These are phyloP conservation scores for Peronosclerospora sorghi DNA, from an alignment of 352 stramenopile species.

Conservation along the genomic window DNA sequence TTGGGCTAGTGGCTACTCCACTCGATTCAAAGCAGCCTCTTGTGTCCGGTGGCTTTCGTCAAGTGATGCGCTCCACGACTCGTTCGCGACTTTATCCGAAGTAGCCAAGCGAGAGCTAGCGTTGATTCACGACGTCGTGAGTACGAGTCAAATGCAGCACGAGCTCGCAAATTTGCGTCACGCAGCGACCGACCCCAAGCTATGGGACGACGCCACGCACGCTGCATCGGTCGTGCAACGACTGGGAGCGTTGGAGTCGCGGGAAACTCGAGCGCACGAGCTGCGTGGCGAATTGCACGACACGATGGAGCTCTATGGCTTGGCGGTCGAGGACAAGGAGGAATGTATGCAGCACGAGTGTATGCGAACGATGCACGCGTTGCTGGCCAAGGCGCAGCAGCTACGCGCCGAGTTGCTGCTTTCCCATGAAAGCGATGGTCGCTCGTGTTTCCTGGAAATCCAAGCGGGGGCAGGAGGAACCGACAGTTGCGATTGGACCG, in stretches of 20 bases:
- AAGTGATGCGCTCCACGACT: conserved; percentile 19
- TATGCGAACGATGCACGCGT: conserved; percentile 23
- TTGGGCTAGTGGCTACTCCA: too few species aligned
- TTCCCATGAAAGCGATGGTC: conserved; percentile 36
- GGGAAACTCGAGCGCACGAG: conserved; percentile 24
- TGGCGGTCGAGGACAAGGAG: conserved; percentile 57
- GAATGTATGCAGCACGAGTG: conserved; percentile 40
- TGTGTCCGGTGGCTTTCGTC: conserved; percentile 12
- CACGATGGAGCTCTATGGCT: conserved; percentile 42
- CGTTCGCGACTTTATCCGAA: conserved; percentile 27
- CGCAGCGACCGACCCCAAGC: conserved; percentile 28
- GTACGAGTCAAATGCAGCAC: conserved; percentile 22
- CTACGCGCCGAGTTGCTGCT: conserved; percentile 56
- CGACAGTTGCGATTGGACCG: conserved; percentile 94
- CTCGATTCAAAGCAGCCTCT: too few species aligned
- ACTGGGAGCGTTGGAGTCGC: conserved; percentile 41
- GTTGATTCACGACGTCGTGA: conserved; percentile 41
- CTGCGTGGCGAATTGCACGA: conserved; percentile 43
- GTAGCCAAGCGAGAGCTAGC: conserved; percentile 30
- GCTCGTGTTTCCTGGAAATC: conserved; percentile 73
- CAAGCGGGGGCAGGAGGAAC: conserved; percentile 84
- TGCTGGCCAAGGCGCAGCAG: conserved; percentile 33
- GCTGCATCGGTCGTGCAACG: conserved; percentile 50
- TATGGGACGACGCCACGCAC: conserved; percentile 55
- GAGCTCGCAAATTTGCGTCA: conserved; percentile 31